A percentile compares a stretch with the other conserved stretches of the same genome.
phyloP scores from a whole-genome alignment of 306 rosid genomes.

The Astragalus membranaceus region DNA sequence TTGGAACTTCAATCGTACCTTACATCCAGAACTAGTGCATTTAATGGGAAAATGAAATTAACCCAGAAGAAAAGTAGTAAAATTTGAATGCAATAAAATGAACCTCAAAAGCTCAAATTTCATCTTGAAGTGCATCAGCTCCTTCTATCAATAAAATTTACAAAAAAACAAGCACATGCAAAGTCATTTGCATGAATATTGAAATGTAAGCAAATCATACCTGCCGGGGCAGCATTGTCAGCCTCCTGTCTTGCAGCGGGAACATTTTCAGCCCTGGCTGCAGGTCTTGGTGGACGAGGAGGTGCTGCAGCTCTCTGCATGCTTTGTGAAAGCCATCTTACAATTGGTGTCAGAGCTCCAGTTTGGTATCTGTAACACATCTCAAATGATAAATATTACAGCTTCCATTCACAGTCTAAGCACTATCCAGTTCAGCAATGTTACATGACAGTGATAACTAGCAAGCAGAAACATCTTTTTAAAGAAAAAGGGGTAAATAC shows the following conservation, averaged over 20 bases:
- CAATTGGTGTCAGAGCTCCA: conserved; percentile 80
- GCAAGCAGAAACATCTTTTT: conserved; percentile 1
- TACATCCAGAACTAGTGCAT: background rate
- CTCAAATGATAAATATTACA: conserved; percentile 15
- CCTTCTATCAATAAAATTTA: background rate
- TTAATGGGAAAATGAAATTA: background rate
- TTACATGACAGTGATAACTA: background rate
- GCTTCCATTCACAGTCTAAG: conserved; percentile 9
- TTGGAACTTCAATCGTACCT: background rate
- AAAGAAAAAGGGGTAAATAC: conserved; percentile 15
- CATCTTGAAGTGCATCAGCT: background rate
- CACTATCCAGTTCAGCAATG: conserved; percentile 1
- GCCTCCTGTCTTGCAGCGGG: conserved; percentile 67
- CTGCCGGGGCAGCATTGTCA: conserved; percentile 64
- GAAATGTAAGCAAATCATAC: conserved; percentile 30
- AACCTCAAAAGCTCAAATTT: background rate
- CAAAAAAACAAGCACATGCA: background rate
- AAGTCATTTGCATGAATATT: background rate
- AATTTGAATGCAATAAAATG: background rate
- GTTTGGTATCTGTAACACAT: conserved; percentile 75
- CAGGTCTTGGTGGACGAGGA: conserved; percentile 81
- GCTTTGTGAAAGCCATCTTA: conserved; percentile 90
- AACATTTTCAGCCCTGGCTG: conserved; percentile 60
- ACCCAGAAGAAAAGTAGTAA: background rate
- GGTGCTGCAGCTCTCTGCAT: conserved; percentile 97